Evolutionary conservation across 2,329 filamentous ascomycete species (phyloP).

Genomic region (Madurella fahalii): DNA sequence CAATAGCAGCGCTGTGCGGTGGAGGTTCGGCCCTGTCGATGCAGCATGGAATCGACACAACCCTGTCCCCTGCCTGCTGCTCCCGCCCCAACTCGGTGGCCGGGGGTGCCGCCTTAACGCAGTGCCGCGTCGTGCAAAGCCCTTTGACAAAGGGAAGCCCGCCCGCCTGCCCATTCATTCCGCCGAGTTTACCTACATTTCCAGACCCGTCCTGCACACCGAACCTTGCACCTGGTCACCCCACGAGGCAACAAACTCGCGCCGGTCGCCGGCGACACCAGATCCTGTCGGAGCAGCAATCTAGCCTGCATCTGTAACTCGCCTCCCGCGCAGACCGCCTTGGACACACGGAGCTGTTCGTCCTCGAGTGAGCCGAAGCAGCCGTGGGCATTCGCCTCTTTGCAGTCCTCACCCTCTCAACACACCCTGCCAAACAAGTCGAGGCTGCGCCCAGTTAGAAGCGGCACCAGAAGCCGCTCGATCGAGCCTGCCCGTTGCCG

Average conservation of each 20-base stretch:
- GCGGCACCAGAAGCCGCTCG: not conserved
- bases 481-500: not conserved
- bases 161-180: not conserved
- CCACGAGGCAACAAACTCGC: not conserved
- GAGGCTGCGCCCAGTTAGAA: not conserved
- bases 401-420: not conserved
- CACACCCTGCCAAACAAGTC: not conserved
- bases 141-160: slow-evolving; percentile 7
- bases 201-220: not conserved
- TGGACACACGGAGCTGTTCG: too few relatives aligned
- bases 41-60: not conserved
- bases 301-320: not conserved
- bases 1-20: not conserved
- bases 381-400: not conserved
- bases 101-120: slow-evolving; percentile 2
- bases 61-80: slow-evolving; percentile 6
- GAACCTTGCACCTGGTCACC: not conserved
- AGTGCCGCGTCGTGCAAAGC: slow-evolving; percentile 2
- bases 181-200: not conserved
- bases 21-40: not conserved
- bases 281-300: not conserved
- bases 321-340: not conserved
- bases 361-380: not conserved
- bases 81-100: not conserved
- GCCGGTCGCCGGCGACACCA: not conserved